Evolutionary conservation across 192 early-diverging fungal genomes (phyloP), one percentile per base, ranked within the genome.

Genomic region (Powellomyces hirtus): DNA sequence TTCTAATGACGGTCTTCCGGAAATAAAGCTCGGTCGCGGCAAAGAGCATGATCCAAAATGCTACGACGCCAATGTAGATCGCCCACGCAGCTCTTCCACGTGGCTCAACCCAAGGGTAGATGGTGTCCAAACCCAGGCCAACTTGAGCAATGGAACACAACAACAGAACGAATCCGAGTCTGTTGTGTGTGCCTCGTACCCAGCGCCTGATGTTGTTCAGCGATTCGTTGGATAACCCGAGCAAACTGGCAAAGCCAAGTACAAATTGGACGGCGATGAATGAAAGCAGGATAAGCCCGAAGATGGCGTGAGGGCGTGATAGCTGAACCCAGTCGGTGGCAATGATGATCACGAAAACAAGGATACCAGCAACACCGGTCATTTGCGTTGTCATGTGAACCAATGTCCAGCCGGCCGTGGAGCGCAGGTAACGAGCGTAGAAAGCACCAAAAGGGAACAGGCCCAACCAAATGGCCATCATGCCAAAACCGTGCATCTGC

Each of bases 401-500:
- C 24, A 51, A 37, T 29, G 69, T 56, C 78, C 78, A 79, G 14
- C 71, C 53, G 8, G 50, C 30, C 0, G 68, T 64, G 57, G 65
- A 75, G 33, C 73, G 62, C 11, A 59, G 44, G 66, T 78, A 77
- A 10, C 79, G 66, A 4, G 79, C 79, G 40, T 51, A 78, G 62
- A 59, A 80, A 4, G 62, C 62, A 34, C 51, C 71, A 38, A 72
- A 59, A 1, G 79, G 79, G 40, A 80, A 68, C 6, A 77, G 13
- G 2, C 71, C 24, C 36, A 78, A 37, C 79, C 79, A 80, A 16
- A 76, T 50, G 52, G 60, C 38, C 62, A 73, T 64, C 78, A 79
- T 79, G 34, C 73, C 72, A 50, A 76, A 57, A 0, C 71, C 78
- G 70, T 79, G 78, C 29, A 56, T 44, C 52, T 74, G 62, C 62